Evolutionary conservation across 2,329 filamentous ascomycete species (phyloP), one percentile per base, ranked within the genome.

Genomic region (Alternaria rosae): DNA sequence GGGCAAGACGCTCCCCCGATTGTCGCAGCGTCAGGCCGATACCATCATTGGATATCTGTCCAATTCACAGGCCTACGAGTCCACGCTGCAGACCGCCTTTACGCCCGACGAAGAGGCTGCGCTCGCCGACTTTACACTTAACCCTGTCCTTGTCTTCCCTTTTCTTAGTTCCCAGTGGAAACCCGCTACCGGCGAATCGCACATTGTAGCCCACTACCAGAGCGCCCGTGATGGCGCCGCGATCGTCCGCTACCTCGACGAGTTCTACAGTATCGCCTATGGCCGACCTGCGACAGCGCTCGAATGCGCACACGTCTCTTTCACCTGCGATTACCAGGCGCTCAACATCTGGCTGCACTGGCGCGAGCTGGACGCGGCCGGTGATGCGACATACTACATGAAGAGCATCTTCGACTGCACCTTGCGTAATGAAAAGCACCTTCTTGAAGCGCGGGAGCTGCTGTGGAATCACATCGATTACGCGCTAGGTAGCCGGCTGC

Each of bases 361-460:
- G 57, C 61, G 53, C 47, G 53, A 64, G 45, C 50, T 64, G 25
- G 57, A 64, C 32, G 12, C 11, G 30, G 25, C 58, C 20, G 54
- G 48, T 28, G 42, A 5, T 25, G 48, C 50, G 8, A 6, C 62
- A 55, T 61, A 64, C 43, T 60, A 64, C 44, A 61, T 64, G 48
- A 60, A 60, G 54, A 64, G 61, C 57, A 60, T 64, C 28, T 58
- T 43, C 54, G 54, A 64, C 51, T 57, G 53, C 32, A 61, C 57
- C 15, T 43, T 64, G 53, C 54, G 61, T 23, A 61, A 61, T 35
- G 57, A 64, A 50, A 54, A 57, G 26, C 42, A 58, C 17, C 13
- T 64, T 25, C 53, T 60, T 1, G 47, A 57, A 41, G 61, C 61
- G 26, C 21, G 61, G 23, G 56, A 54, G 44, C 54, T 64, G 53